Evolutionary conservation across 1,284 basidiomycete genomes (phyloP).

Genomic region (Ustilago lituana): DNA sequence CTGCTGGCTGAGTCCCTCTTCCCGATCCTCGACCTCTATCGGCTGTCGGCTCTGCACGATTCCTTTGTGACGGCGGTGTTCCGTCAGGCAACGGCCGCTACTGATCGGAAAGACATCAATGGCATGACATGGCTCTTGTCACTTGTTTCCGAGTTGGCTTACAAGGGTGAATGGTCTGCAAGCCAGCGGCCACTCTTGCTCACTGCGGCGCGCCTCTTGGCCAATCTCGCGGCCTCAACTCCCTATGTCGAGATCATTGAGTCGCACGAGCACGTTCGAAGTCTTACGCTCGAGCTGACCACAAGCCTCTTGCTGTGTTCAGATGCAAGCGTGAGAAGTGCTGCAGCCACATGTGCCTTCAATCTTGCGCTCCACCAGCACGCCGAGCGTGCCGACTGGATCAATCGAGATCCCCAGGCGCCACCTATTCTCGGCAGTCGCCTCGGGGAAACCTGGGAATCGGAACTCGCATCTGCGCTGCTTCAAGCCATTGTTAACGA

Average conservation of each 20-base stretch:
- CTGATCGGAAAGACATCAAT: slow-evolving; percentile 21
- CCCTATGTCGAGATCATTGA: slow-evolving; percentile 71
- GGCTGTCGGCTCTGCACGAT: slow-evolving; percentile 77
- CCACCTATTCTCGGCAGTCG: slow-evolving; percentile 74
- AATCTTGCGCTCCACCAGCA: slow-evolving; percentile 72
- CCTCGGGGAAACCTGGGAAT: slow-evolving; percentile 73
- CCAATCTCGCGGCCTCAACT: slow-evolving; percentile 74
- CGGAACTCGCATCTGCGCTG: slow-evolving; percentile 81
- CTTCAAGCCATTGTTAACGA: slow-evolving; percentile 79
- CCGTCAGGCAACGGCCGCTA: slow-evolving; percentile 4
- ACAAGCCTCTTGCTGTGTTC: slow-evolving; percentile 74
- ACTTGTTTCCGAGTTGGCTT: slow-evolving; percentile 14
- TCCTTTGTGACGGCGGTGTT: slow-evolving; percentile 17
- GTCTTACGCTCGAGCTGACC: slow-evolving; percentile 71
- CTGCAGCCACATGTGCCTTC: slow-evolving; percentile 82
- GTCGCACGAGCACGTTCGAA: slow-evolving; percentile 70
- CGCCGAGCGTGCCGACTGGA: slow-evolving; percentile 30
- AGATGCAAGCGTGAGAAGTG: slow-evolving; percentile 77
- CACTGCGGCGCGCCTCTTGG: slow-evolving; percentile 77
- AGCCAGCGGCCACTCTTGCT: slow-evolving; percentile 70
- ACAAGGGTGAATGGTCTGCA: slow-evolving; percentile 71
- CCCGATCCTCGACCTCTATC: slow-evolving; percentile 84
- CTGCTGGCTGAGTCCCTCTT: slow-evolving; percentile 77
- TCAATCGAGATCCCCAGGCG: slow-evolving; percentile 63
- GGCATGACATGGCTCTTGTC: slow-evolving; percentile 20